Evolutionary conservation across 2,329 filamentous ascomycete species (phyloP), one percentile per base, ranked within the genome.

Genomic region (Xylariaceae sp.): DNA sequence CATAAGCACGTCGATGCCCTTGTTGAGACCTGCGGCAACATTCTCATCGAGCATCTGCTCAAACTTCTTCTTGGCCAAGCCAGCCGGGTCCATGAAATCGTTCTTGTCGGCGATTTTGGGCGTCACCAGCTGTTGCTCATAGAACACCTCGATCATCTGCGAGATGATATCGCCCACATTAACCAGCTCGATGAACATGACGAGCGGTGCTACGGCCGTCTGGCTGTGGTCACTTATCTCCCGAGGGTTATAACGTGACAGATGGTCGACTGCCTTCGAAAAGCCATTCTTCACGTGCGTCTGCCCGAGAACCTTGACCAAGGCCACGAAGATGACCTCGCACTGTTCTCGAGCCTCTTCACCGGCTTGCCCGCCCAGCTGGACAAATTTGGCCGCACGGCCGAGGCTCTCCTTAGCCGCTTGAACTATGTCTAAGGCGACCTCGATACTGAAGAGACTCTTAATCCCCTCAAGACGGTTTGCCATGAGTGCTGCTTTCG

Each of bases 131-230:
- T 98, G 92, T 65, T 97, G 92, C 59, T 94, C 85, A 64, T 94
- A 98, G 60, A 98, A 98, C 23, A 98, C 88, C 59, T 98, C 92
- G 42, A 98, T 80, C 92, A 98, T 98, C 62, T 98, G 92, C 43
- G 94, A 88, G 53, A 98, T 98, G 41, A 98, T 73, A 60, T 98
- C 92, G 42, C 92, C 92, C 1, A 98, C 90, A 58, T 98, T 98
- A 60, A 98, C 92, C 18, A 98, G 76, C 65, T 98, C 92, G 45
- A 98, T 79, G 55, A 98, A 98, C 1, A 87, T 96, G 31, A 96
- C 88, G 3, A 98, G 74, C 2, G 92, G 92, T 38, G 88, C 88
- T 6, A 96, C 89, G 1, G 85, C 86, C 23, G 76, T 69, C 48
- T 81, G 72, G 53, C 77, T 77, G 49, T 84, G 79, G 47, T 85